Base-by-base conservation (phyloP, 306 rosid species). In the Myrica gale region DNA sequence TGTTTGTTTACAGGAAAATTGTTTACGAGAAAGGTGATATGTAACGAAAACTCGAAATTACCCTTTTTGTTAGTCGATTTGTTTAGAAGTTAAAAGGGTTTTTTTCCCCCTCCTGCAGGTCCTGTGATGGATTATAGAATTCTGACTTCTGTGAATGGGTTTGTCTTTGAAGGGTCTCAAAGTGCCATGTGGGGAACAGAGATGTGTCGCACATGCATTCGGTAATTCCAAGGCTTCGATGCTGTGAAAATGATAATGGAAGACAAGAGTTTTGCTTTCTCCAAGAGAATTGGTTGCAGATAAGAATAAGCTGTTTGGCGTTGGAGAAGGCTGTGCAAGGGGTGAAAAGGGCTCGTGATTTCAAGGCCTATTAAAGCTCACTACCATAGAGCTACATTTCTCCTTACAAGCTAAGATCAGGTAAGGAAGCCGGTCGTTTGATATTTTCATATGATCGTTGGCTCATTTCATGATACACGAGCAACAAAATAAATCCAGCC, bases 201-300 rank as follows among this genome's bases (percentile, higher is more conserved):
- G 72, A 67, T 70, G 84, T 77, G 51, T 53, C 75, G 71, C 88
- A 87, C 90, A 85, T 85, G 86, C 82, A 77, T 71, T 82, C 19
- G 78, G 56, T 50, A 89, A 78, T 71, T 85, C 75, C 89, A 76
- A 82, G 88, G 82, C 83, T 78, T 81, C 75, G 78, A 79, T 17
- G 72, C 44, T 53, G 73, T 82, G 81, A 79, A 48, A 71, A 85
- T 69, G 71, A 78, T 82, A 82, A 68, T 80, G 81, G 71, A 72
- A 76, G 80, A 68, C 61, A 76, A 62, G 71, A 56, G 37, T 56
- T 78, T 81, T 77, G 72, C 51, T 75, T 79, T 76, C 80, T 80
- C 78, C 83, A 54, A 82, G 83, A 78, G 87, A 80, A 88, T 84
- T 82, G 50, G 70, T 32, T 74, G 61, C 85, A 83, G 72, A 63